These are phyloP conservation scores for Annulohypoxylon moriforme DNA, from an alignment of 495 filamentous ascomycete species.

Conservation along the genomic window DNA sequence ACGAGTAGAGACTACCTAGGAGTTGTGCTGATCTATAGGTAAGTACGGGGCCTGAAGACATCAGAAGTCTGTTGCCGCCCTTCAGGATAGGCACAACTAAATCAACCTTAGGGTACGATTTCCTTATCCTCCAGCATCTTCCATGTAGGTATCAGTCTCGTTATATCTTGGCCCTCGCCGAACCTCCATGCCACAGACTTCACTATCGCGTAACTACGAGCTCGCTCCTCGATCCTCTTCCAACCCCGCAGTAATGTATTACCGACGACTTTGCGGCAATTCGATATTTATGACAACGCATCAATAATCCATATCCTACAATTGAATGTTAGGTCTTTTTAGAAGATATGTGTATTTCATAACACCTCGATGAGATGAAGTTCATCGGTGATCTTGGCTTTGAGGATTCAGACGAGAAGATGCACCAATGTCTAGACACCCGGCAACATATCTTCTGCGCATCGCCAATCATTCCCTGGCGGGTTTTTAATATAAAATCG, in stretches of 20 bases:
- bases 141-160: slow-evolving; percentile 20
- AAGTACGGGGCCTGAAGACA: neutral
- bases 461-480: slow-evolving; percentile 44
- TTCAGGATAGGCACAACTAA: neutral
- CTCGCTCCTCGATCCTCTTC: slow-evolving; percentile 45
- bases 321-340: slow-evolving; percentile 52
- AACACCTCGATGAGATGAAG: slow-evolving; percentile 48
- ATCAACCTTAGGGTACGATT: slow-evolving; percentile 2
- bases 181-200: slow-evolving; percentile 46
- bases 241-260: slow-evolving; percentile 52
- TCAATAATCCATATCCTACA: slow-evolving; percentile 58
- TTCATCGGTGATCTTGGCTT: slow-evolving; percentile 57
- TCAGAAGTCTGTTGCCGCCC: neutral
- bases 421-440: slow-evolving; percentile 43
- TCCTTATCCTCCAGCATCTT: slow-evolving; percentile 25
- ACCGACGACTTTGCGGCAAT: slow-evolving; percentile 52
- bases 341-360: slow-evolving; percentile 48
- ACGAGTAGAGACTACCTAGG: no score
- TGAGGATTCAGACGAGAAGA: slow-evolving; percentile 59
- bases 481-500: slow-evolving; percentile 53
- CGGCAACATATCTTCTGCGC: slow-evolving; percentile 45
- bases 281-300: slow-evolving; percentile 49
- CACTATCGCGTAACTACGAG: slow-evolving; percentile 47
- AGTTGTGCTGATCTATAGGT: slow-evolving; percentile 37
- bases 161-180: slow-evolving; percentile 2